Conservation (phyloP, 495 filamentous ascomycete species). For the Penicillium subrubescens region DNA sequence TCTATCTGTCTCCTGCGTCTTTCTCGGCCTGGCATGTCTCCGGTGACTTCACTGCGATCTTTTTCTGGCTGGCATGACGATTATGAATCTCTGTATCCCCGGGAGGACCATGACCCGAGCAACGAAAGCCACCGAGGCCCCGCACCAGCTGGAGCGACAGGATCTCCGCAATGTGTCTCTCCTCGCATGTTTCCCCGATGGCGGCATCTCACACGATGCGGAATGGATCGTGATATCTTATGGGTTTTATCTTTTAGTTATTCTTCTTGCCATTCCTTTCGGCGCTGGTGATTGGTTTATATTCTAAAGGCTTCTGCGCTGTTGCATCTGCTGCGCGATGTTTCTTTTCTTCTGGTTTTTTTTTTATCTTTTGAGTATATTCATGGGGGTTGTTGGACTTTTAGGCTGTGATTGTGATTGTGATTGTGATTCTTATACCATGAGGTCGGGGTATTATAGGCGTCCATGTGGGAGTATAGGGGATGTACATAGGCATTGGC, state of each 20-base stretch:
- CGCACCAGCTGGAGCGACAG: neutral
- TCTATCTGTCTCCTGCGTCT: slow-evolving; percentile 6
- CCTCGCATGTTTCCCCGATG: neutral
- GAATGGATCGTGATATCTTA: slow-evolving; percentile 17
- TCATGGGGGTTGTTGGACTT: slow-evolving; percentile 4
- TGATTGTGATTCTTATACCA: slow-evolving; percentile 26
- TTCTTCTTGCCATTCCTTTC: slow-evolving; percentile 21
- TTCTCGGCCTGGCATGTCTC: neutral
- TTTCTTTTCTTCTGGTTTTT: slow-evolving; percentile 8
- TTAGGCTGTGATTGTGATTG: slow-evolving; percentile 3
- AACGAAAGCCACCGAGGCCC: neutral
- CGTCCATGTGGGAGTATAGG: slow-evolving; percentile 6
- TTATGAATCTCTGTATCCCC: neutral
- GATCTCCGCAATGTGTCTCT: neutral
- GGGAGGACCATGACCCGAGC: neutral
- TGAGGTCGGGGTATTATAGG: slow-evolving; percentile 9
- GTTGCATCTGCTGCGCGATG: slow-evolving; percentile 16
- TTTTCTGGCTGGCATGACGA: neutral
- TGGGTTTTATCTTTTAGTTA: slow-evolving; percentile 19
- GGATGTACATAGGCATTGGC: slow-evolving; percentile 26
- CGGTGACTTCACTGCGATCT: neutral
- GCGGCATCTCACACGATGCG: slow-evolving; percentile 19
- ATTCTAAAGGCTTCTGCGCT: slow-evolving; percentile 27
- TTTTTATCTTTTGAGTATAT: slow-evolving; percentile 4
- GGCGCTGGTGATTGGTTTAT: slow-evolving; percentile 29